Evolutionary conservation across 768 basidiomycete species (phyloP).

Genomic region (Kwoniella mangroviensis): DNA sequence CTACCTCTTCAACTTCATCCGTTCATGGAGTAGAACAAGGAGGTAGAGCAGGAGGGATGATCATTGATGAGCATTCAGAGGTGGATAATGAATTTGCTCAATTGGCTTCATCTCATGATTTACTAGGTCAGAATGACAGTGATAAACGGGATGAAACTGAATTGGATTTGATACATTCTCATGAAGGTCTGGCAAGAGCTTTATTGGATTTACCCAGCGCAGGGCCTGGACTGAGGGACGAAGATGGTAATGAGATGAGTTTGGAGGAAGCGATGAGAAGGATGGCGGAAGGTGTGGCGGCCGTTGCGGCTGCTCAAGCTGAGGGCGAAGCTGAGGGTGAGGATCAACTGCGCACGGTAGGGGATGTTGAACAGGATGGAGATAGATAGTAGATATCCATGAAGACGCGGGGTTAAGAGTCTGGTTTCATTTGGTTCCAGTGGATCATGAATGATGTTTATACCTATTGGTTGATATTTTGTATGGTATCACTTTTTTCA

Average conservation of each 20-base stretch:
- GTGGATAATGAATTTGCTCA: slow-evolving; percentile 6
- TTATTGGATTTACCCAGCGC: slow-evolving; percentile 27
- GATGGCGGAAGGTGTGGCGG: slow-evolving; percentile 24
- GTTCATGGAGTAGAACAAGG: background rate
- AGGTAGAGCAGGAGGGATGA: background rate
- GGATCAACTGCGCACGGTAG: too few species aligned
- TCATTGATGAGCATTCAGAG: slow-evolving; percentile 7
- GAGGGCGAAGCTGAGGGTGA: too few species aligned
- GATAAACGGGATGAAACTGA: background rate
- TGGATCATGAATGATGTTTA: too few species aligned
- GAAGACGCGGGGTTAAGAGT: too few species aligned
- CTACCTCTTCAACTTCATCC: too few species aligned
- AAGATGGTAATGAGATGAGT: slow-evolving; percentile 29
- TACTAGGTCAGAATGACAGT: background rate
- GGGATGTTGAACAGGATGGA: too few species aligned
- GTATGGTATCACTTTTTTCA: too few species aligned
- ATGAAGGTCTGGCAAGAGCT: slow-evolving; percentile 31
- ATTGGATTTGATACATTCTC: slow-evolving; percentile 3
- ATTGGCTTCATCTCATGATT: slow-evolving; percentile 12
- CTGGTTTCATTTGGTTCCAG: too few species aligned
- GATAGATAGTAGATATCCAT: too few species aligned
- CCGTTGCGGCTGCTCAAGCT: background rate
- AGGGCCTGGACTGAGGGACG: slow-evolving; percentile 20
- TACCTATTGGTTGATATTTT: too few species aligned
- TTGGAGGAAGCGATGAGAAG: slow-evolving; percentile 27